Evolutionary conservation across 345 rosid species (phyloP), one percentile per base, ranked within the genome.

Genomic region (Viola odorata): DNA sequence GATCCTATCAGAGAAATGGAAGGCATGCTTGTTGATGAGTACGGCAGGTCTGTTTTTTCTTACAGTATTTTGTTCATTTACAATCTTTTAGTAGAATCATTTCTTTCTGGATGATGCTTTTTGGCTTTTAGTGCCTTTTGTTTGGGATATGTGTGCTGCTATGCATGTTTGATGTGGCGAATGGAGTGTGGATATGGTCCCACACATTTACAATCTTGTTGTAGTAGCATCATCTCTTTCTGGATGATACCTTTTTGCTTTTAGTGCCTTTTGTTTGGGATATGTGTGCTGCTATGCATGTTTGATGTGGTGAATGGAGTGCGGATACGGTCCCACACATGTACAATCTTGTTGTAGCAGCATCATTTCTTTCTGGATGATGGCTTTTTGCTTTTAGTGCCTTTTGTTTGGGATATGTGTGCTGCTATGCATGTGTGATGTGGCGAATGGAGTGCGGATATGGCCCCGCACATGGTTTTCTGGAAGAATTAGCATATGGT

Each of bases 1-100:
- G 99, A 94, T 69, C 99, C 99, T 50, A 79, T 94, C 17, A 85
- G 99, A 75, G 92, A 80, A 79, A 94, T 94, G 97, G 99, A 94
- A 75, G 97, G 97, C 77, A 94, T 94, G 89, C 79, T 82, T 76
- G 92, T 94, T 50, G 99, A 94, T 73, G 99, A 94, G 77, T 94
- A 94, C 81, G 99, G 99, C 63, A 94, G 99, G 99, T 94, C 61
- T 41, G 79, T 62, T 42, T 60, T 67, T n/a, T 41, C 42, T 36
- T 42, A 14, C 40, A 14, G n/a, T 16, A 1, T 16, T 37, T 36
- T 12, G 3, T 2, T 44, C 57, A 10, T 36, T n/a, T 23, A 23
- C 32, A 23, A 23, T 23, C 16, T 44, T 58, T 0, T 45, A 36
- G 23, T 38, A 10, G 32, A 4, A 8, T 39, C 41, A 5, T 14